Percentiles rank a stretch among this genome's conserved stretches.
These are phyloP conservation scores for Nakazawaea peltata DNA, from an alignment of 805 yeast species.

Conservation along the genomic window DNA sequence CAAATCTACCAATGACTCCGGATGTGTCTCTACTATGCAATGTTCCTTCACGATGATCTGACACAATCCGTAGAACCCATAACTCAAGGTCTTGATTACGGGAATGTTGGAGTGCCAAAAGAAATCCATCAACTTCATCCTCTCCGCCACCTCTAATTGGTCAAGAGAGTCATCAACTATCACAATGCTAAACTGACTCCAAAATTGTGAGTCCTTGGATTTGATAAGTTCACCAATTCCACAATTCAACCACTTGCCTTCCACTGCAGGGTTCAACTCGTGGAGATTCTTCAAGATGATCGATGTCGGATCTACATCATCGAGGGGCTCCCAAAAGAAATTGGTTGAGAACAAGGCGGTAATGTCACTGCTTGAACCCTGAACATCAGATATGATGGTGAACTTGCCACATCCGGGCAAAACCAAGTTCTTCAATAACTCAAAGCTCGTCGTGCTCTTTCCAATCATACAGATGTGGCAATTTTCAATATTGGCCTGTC, in stretches of 20 bases:
- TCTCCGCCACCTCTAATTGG: constrained; percentile 14
- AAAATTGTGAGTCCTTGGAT: constrained; percentile 19
- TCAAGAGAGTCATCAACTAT: constrained; percentile 33
- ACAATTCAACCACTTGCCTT: constrained; percentile 22
- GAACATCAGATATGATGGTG: constrained; percentile 50
- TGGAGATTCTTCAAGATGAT: constrained; percentile 32
- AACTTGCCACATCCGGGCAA: constrained; percentile 59
- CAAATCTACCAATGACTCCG: constrained; percentile 52
- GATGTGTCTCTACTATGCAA: constrained; percentile 72
- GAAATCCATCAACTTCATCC: constrained; percentile 23
- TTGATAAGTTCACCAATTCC: constrained; percentile 2
- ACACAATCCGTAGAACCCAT: constrained; percentile 62
- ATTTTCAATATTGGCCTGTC: constrained; percentile 53
- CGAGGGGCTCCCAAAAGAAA: constrained; percentile 33
- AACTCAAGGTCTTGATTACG: constrained; percentile 37
- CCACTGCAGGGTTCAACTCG: constrained; percentile 57
- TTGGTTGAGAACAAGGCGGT: constrained; percentile 42
- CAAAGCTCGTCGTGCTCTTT: constrained; percentile 52
- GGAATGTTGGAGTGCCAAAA: constrained; percentile 45
- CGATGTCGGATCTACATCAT: constrained; percentile 16
- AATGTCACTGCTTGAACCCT: no score
- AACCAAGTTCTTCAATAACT: constrained; percentile 67
- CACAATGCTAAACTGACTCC: constrained; percentile 43
- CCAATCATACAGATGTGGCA: constrained; percentile 57
- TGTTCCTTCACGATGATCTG: constrained; percentile 47